Conservation (phyloP, 2,329 filamentous ascomycete species). For the Coniochaeta sp. region DNA sequence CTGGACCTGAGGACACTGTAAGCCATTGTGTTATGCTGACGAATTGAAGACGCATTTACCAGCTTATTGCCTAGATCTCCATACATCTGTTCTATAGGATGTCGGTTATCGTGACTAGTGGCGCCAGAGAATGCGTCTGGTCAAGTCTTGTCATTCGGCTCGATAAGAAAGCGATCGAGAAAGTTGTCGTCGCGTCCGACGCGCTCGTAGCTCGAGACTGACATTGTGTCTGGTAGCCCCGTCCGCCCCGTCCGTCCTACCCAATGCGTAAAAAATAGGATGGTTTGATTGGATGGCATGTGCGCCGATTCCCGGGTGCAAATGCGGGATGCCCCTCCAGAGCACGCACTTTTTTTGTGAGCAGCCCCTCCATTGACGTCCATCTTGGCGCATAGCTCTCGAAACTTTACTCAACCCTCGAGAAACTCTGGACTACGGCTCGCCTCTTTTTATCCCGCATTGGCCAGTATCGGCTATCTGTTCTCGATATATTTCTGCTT, state of each 20-base stretch:
- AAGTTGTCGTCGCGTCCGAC: neutral
- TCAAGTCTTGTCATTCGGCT: neutral
- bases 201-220: neutral
- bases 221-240: neutral
- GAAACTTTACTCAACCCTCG: neutral
- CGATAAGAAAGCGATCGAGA: neutral
- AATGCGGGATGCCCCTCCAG: constrained; percentile 1
- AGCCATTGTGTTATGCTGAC: constrained; percentile 8
- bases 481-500: neutral
- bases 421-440: neutral
- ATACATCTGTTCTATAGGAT: constrained; percentile 57
- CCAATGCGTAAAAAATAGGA: neutral
- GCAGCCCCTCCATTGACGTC: neutral
- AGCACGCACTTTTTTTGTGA: constrained; percentile 1
- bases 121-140: neutral
- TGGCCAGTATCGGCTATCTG: neutral
- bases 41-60: constrained; percentile 33
- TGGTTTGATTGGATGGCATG: neutral
- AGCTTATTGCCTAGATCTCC: constrained; percentile 82
- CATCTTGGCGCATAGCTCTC: neutral
- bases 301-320: neutral
- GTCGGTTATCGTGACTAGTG: neutral
- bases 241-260: neutral
- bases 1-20: constrained; percentile 56
- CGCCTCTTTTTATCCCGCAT: neutral